phyloP scores from a whole-genome alignment of 2,329 filamentous ascomycete genomes.

The Microdochium trichocladiopsis region DNA sequence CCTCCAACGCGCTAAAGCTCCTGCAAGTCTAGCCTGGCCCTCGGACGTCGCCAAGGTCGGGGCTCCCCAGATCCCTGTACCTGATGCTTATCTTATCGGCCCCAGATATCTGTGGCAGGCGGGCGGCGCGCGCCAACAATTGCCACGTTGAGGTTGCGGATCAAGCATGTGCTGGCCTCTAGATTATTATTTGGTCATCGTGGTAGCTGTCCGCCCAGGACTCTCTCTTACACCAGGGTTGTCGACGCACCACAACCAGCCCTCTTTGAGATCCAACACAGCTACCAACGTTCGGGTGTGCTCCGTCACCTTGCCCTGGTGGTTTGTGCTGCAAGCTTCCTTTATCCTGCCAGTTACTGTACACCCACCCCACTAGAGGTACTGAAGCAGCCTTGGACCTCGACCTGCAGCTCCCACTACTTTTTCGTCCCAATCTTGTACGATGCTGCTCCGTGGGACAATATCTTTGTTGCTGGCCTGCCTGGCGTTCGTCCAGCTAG shows the following conservation, averaged over 20 bases:
- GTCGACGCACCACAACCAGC: too few relatives aligned
- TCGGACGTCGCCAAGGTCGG: not conserved
- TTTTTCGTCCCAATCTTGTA: constrained; percentile 8
- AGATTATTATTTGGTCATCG: not conserved
- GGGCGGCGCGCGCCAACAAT: not conserved
- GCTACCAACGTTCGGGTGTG: not conserved
- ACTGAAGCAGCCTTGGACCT: not conserved
- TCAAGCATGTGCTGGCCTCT: not conserved
- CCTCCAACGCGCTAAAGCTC: not conserved
- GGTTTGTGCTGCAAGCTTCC: not conserved
- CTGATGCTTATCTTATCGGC: not conserved
- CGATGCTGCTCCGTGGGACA: constrained; percentile 46
- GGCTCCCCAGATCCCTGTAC: not conserved
- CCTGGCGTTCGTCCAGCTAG: constrained; percentile 46
- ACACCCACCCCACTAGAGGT: not conserved
- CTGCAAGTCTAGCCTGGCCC: not conserved
- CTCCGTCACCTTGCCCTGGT: not conserved
- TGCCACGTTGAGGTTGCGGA: not conserved
- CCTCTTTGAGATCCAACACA: not conserved
- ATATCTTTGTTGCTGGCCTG: constrained; percentile 38
- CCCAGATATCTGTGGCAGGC: not conserved
- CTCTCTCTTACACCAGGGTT: not conserved
- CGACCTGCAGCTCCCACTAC: not conserved
- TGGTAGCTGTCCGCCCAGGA: not conserved
- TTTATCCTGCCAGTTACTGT: not conserved